These are phyloP conservation scores for Neostapfia colusana DNA, from an alignment of 176 grass and related monocot genomes.

Conservation along the genomic window DNA sequence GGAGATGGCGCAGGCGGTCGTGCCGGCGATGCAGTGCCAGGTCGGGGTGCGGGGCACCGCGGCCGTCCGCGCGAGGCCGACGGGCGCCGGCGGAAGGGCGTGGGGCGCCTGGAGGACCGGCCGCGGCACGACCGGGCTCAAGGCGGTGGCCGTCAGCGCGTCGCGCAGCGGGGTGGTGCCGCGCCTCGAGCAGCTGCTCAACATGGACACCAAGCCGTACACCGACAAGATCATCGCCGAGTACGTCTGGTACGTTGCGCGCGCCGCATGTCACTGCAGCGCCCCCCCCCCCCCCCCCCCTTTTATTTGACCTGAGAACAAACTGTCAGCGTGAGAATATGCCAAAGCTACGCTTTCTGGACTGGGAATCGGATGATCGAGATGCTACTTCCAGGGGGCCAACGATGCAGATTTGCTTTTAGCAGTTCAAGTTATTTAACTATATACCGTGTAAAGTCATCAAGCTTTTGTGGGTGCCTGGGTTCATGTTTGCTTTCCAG, in stretches of 20 bases:
- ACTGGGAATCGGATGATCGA: not conserved
- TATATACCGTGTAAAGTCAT: not conserved
- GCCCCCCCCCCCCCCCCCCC: not conserved
- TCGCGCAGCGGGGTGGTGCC: conserved; percentile 57
- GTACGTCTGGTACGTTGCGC: conserved; percentile 83
- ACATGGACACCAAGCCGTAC: conserved; percentile 80
- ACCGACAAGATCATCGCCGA: conserved; percentile 89
- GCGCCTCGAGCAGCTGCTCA: conserved; percentile 83
- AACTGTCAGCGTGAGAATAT: not conserved
- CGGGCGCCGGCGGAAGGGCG: conserved; percentile 41
- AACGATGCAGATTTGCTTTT: not conserved
- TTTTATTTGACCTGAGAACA: not conserved
- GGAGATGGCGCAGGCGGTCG: conserved; percentile 79
- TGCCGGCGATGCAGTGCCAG: conserved; percentile 81
- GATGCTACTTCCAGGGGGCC: not conserved
- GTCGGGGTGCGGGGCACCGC: conserved; percentile 45
- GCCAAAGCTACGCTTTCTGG: conserved; percentile 13
- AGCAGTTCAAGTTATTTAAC: not conserved
- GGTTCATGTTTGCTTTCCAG: conserved; percentile 23
- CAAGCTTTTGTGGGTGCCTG: not conserved
- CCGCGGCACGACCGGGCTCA: conserved; percentile 57
- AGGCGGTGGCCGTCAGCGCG: conserved; percentile 69
- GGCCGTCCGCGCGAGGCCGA: conserved; percentile 38
- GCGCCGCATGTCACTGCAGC: not conserved
- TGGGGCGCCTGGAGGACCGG: conserved; percentile 65